Evolutionary conservation across 2,329 filamentous ascomycete species (phyloP).

Genomic region (Pyricularia sp.): DNA sequence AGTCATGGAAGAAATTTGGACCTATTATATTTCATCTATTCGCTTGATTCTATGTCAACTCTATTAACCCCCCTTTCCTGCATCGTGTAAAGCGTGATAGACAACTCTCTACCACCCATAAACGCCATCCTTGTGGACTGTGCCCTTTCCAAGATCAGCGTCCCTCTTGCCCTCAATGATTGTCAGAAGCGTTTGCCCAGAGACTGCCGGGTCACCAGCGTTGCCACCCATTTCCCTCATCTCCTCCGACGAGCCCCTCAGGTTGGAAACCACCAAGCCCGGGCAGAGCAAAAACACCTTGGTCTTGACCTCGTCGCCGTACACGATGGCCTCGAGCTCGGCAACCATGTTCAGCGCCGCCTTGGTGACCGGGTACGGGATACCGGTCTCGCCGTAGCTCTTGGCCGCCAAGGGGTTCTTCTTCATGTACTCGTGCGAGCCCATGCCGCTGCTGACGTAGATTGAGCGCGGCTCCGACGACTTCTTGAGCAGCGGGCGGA

Average conservation of each 20-base stretch:
- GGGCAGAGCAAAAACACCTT: slow-evolving; percentile 2
- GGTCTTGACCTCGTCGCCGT: slow-evolving; percentile 24
- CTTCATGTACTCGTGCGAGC: not conserved
- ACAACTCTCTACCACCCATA: not conserved
- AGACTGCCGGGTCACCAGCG: slow-evolving; percentile 1
- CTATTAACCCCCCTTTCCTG: not conserved
- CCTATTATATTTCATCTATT: not conserved
- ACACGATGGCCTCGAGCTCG: not conserved
- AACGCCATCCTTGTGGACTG: slow-evolving; percentile 3
- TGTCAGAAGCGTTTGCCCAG: not conserved
- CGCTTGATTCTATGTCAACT: not conserved
- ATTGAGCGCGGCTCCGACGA: slow-evolving; percentile 16
- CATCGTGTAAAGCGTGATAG: not conserved
- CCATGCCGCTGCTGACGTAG: slow-evolving; percentile 12
- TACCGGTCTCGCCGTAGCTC: not conserved
- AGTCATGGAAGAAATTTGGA: not conserved
- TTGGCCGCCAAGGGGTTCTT: not conserved
- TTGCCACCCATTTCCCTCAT: not conserved
- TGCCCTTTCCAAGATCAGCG: not conserved
- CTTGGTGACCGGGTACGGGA: slow-evolving; percentile 17
- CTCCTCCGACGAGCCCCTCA: not conserved
- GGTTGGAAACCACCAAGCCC: not conserved
- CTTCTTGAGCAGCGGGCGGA: slow-evolving; percentile 21
- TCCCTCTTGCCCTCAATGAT: slow-evolving; percentile 3
- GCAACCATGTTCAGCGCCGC: slow-evolving; percentile 19